Conservation (phyloP, 352 stramenopile genomes). For the Pythium scleroteichum region DNA sequence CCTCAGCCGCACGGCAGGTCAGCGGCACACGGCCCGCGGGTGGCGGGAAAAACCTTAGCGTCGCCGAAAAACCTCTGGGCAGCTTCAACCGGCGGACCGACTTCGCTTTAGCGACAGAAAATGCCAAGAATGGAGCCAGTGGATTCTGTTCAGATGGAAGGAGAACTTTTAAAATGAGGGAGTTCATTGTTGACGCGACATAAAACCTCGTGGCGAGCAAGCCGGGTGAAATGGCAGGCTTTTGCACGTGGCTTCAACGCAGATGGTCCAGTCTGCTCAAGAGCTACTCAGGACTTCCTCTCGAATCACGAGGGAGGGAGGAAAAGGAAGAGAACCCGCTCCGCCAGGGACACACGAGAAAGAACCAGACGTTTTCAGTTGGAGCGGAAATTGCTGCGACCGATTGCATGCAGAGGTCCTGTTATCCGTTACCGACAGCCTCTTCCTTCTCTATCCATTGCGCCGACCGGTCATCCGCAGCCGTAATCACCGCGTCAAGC, state of each 20-base stretch:
- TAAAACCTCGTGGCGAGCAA: conserved; percentile 23
- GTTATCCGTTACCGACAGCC: too few relatives aligned
- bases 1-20: conserved; percentile 2
- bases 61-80: conserved; percentile 15
- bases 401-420: too few relatives aligned
- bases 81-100: conserved; percentile 22
- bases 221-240: not conserved
- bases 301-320: too few relatives aligned
- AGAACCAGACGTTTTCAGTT: not conserved
- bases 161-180: conserved; percentile 13
- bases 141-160: too few relatives aligned
- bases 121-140: not conserved
- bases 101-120: conserved; percentile 17
- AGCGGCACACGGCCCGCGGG: not conserved
- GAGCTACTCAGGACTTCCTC: too few relatives aligned
- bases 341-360: not conserved
- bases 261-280: conserved; percentile 9
- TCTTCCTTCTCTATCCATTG: too few relatives aligned
- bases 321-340: too few relatives aligned
- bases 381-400: too few relatives aligned
- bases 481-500: too few relatives aligned
- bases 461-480: too few relatives aligned
- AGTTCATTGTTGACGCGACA: conserved; percentile 6
- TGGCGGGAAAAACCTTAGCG: conserved; percentile 27
- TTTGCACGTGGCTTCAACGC: conserved; percentile 9